Base-by-base conservation (phyloP, 1,284 basidiomycete genomes). In the Malassezia restricta region DNA sequence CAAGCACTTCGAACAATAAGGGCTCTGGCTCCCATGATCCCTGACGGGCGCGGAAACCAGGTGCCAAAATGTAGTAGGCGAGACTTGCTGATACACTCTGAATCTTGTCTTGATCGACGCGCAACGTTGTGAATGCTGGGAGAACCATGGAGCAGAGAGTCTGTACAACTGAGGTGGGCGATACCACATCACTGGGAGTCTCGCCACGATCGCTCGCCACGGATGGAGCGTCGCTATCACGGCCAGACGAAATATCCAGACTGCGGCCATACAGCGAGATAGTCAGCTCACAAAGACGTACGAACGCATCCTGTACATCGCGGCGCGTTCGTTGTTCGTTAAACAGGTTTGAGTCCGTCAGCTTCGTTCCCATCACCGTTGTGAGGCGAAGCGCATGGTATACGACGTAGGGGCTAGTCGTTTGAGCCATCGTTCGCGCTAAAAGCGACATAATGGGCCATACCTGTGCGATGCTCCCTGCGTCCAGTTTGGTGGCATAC, bases 221-320 rank as follows among this genome's bases (percentile, higher is more conserved):
- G 20, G 47, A 50, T 11, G 24, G 6, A 5, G 48, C 37, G n/a
- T 49, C 53, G 30, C 47, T 47, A 38, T 55, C 53, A 7, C 30
- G 24, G n/a, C n/a, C 43, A 3, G 33, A 35, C 15, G 33, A 35
- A 12, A 15, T 11, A 57, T 91, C 90, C 20, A 81, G 80, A 1
- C 83, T 80, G 20, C 83, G 80, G 1, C 84, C 83, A 3, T 86
- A 81, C 53, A 87, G 80, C 3, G 79, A 75, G 6, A 90, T 79
- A 46, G 83, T 85, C 2, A 82, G 77, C 63, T 99, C 94, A 8
- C 90, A 77, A 0, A 96, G 78, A 73, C 87, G 91, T 38, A 82
- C 80, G 65, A 86, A 91, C 0, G 80, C 83, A 55, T 98, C 92
- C 80, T 92, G 89, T 14, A 96, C 76, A 56, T 98, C 92, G 64